Percentiles rank a stretch among this genome's conserved stretches.
Conservation (phyloP, 768 basidiomycete species). For the Rubroboletus satanas region DNA sequence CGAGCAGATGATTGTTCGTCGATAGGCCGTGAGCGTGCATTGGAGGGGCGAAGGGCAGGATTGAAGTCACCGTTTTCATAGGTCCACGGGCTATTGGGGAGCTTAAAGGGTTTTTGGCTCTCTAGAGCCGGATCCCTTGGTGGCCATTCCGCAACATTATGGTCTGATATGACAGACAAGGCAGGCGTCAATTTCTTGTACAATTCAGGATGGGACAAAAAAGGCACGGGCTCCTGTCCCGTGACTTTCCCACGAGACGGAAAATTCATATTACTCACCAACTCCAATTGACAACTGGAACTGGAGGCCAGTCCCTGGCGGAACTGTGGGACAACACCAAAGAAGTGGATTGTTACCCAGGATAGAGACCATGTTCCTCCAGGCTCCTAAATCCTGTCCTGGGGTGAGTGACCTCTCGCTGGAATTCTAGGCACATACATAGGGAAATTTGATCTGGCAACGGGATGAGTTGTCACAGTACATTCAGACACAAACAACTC, state of each 20-base stretch:
- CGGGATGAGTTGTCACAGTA: conserved; percentile 1
- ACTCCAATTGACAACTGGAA: conserved; percentile 68
- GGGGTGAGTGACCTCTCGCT: conserved; percentile 8
- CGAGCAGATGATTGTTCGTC: conserved; percentile 22
- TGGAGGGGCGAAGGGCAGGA: conserved; percentile 67
- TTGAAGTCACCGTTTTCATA: conserved; percentile 77
- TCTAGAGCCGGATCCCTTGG: conserved; percentile 56
- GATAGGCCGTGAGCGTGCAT: conserved; percentile 35
- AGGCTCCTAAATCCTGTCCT: conserved; percentile 69
- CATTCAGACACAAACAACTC: conserved; percentile 1
- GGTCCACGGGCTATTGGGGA: conserved; percentile 76
- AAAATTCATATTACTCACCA: conserved; percentile 68
- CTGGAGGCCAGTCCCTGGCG: conserved; percentile 69
- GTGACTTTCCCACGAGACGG: conserved; percentile 11
- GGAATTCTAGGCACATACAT: conserved; percentile 48
- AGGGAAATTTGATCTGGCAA: conserved; percentile 82
- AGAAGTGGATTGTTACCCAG: conserved; percentile 70
- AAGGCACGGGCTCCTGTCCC: conserved; percentile 5
- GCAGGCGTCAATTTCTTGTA: conserved; percentile 8
- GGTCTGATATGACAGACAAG: conserved; percentile 28
- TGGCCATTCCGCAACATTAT: conserved; percentile 56
- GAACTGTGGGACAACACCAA: conserved; percentile 80
- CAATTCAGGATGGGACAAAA: not conserved
- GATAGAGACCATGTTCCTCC: conserved; percentile 71
- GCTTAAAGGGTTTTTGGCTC: conserved; percentile 39